Evolutionary conservation across 805 yeast species (phyloP).

Genomic region (Kazachstania kunashirensis): DNA sequence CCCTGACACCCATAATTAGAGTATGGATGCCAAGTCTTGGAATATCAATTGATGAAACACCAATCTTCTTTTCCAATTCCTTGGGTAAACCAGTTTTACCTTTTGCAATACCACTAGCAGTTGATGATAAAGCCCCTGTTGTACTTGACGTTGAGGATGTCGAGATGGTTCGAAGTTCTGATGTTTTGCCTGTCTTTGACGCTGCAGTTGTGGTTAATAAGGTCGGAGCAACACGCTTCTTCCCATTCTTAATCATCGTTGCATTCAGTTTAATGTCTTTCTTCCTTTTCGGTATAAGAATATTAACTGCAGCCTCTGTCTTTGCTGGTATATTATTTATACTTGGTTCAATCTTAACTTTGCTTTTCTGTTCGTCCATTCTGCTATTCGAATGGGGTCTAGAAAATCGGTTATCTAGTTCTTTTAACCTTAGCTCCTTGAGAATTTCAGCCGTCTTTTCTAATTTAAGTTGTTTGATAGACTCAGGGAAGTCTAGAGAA

Average conservation of each 20-base stretch:
- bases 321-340: background rate
- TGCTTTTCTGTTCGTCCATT: background rate
- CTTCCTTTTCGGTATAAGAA: slow-evolving; percentile 24
- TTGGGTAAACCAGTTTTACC: slow-evolving; percentile 4
- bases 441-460: slow-evolving; percentile 51
- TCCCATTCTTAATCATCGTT: slow-evolving; percentile 60
- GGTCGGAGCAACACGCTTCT: slow-evolving; percentile 65
- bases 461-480: slow-evolving; percentile 62
- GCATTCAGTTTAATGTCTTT: slow-evolving; percentile 31
- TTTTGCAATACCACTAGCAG: background rate
- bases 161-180: background rate
- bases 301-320: slow-evolving; percentile 7
- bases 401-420: slow-evolving; percentile 7
- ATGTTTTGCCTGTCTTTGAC: background rate
- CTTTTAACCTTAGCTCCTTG: slow-evolving; percentile 15
- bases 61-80: slow-evolving; percentile 24
- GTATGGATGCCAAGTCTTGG: slow-evolving; percentile 61
- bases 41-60: slow-evolving; percentile 39
- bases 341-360: background rate
- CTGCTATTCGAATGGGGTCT: background rate
- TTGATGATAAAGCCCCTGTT: background rate
- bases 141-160: background rate
- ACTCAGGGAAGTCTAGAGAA: slow-evolving; percentile 75
- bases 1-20: slow-evolving; percentile 48
- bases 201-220: slow-evolving; percentile 38